Conservation (phyloP, 2,329 filamentous ascomycete genomes). For the Didymella exigua region DNA sequence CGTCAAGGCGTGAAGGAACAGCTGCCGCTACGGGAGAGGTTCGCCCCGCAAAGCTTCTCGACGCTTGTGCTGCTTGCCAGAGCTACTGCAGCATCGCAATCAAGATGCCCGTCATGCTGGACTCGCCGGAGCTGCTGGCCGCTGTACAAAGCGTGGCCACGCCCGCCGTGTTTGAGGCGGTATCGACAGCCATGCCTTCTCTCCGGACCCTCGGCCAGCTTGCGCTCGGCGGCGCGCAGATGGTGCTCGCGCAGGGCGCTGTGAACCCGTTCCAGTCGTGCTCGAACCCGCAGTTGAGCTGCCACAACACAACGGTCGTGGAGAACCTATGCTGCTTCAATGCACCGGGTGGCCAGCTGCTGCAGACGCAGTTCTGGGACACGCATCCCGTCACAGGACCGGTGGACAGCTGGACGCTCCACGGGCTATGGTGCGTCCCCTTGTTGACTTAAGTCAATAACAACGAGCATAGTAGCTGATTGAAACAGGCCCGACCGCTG, state of each 20-base stretch:
- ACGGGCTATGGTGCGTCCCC: constrained; percentile 66
- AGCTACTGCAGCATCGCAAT: constrained; percentile 8
- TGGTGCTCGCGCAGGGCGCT: constrained; percentile 30
- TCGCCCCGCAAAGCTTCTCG: constrained; percentile 40
- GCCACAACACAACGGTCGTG: constrained; percentile 66
- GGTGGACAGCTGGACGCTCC: constrained; percentile 73
- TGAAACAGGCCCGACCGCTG: constrained; percentile 60
- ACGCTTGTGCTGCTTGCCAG: constrained; percentile 12
- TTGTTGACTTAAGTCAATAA: neutral
- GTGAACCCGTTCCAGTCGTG: constrained; percentile 32
- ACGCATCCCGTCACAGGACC: constrained; percentile 68
- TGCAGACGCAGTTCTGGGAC: constrained; percentile 82
- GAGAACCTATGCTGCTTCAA: constrained; percentile 76
- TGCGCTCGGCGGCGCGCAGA: constrained; percentile 31
- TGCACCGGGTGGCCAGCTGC: constrained; percentile 70
- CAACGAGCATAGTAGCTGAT: neutral
- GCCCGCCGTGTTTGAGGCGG: constrained; percentile 24
- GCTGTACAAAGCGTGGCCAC: constrained; percentile 36
- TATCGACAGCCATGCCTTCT: constrained; percentile 42
- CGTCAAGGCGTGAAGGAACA: constrained; percentile 28
- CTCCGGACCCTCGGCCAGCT: constrained; percentile 46
- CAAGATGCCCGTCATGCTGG: constrained; percentile 33
- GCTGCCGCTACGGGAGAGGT: constrained; percentile 32
- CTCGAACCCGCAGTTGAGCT: constrained; percentile 60
- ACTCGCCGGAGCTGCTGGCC: constrained; percentile 22